phyloP scores from a whole-genome alignment of 768 basidiomycete genomes.

The Pisolithus tinctorius region DNA sequence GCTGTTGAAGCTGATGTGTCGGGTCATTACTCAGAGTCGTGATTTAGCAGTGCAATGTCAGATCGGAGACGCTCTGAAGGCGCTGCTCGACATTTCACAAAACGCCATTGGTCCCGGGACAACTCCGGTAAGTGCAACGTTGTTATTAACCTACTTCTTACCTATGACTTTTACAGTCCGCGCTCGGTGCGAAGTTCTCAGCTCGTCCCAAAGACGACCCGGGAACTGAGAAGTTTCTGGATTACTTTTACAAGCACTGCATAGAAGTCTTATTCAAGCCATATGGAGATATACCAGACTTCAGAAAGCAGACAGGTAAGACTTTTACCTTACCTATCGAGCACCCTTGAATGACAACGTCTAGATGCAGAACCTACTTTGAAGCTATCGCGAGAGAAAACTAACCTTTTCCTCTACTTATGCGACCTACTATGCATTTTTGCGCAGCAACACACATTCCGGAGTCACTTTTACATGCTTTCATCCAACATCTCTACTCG shows the following conservation, averaged over 20 bases:
- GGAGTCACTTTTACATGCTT: conserved; percentile 85
- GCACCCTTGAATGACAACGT: neutral
- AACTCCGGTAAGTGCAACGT: conserved; percentile 25
- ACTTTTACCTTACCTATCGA: neutral
- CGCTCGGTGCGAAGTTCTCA: conserved; percentile 37
- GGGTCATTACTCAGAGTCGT: conserved; percentile 68
- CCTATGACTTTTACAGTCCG: conserved; percentile 14
- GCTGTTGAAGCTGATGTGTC: conserved; percentile 67
- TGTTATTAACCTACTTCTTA: neutral
- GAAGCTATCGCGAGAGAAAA: conserved; percentile 61
- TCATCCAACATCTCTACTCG: conserved; percentile 69
- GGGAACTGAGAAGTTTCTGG: conserved; percentile 81
- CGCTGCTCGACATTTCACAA: conserved; percentile 73
- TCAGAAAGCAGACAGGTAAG: conserved; percentile 42
- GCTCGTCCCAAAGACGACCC: conserved; percentile 74
- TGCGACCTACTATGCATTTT: conserved; percentile 90
- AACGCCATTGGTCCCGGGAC: conserved; percentile 30
- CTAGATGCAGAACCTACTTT: conserved; percentile 41
- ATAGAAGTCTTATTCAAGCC: conserved; percentile 77
- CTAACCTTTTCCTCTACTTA: conserved; percentile 81
- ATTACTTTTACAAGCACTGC: conserved; percentile 89
- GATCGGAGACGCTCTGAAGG: conserved; percentile 80
- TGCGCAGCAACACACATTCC: conserved; percentile 83
- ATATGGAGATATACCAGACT: conserved; percentile 66
- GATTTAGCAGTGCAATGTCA: conserved; percentile 88